Evolutionary conservation across 2,329 filamentous ascomycete genomes (phyloP), one percentile per base, ranked within the genome.

Genomic region (Exserohilum turcica): DNA sequence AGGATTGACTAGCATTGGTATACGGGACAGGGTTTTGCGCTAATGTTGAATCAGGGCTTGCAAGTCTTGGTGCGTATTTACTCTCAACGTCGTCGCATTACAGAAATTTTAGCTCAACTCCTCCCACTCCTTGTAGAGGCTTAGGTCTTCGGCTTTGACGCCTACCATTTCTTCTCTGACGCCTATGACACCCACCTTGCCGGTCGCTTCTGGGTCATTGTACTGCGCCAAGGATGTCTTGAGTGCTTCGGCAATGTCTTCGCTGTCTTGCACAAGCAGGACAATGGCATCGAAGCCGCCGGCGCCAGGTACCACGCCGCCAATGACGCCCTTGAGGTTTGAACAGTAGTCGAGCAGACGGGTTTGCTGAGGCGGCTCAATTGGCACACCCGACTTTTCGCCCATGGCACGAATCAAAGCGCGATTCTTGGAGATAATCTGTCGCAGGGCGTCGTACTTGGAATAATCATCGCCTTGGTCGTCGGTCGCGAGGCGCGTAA

Each of bases 271-370:
- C 60, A 96, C 84, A 54, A 99, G 74, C 55, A 99, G 74, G 0
- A 88, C 89, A 49, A 96, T 82, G 1, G 94, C 94, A 78, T 99
- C 94, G 68, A 90, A 97, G 0, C 94, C 94, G 8, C 94, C 94
- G 0, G 94, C 94, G 0, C 94, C 94, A 0, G 94, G 94, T 0
- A 97, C 94, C 0, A 97, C 91, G 0, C 92, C 94, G 0, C 92
- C 92, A 60, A 92, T 84, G 3, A 97, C 92, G 5, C 93, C 94
- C 0, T 88, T 82, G 1, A 97, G 77, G 3, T 77, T 73, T 3
- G 80, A 83, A 52, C 93, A 81, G 8, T 86, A 89, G 75, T 99
- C 89, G 31, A 99, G 78, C 54, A 99, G 79, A 67, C 85, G 84
- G 1, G 91, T 96, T 80, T 99, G 94, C 62, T 88, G 86, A 36